Percentiles rank a stretch among this genome's conserved stretches.
These are phyloP conservation scores for Trichoderma sp. DNA, from an alignment of 2,329 filamentous ascomycete species.

Conservation along the genomic window DNA sequence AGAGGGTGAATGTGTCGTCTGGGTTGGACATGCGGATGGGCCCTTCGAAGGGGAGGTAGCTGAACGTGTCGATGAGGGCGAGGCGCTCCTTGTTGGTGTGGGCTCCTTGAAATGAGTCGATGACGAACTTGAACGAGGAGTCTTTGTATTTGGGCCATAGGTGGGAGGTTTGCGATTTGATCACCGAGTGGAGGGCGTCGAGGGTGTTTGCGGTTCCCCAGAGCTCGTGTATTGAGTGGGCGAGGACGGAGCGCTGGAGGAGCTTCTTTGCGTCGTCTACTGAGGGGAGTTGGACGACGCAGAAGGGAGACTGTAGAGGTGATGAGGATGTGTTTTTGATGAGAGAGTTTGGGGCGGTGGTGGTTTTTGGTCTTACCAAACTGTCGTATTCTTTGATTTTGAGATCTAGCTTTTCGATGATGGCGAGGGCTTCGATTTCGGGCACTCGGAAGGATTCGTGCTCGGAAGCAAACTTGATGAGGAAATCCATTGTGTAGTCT, in stretches of 20 bases:
- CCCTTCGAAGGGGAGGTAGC: slow-evolving; percentile 75
- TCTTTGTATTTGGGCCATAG: slow-evolving; percentile 67
- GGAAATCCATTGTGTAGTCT: slow-evolving; percentile 63
- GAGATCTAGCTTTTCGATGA: slow-evolving; percentile 65
- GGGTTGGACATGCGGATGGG: slow-evolving; percentile 74
- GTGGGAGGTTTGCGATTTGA: slow-evolving; percentile 59
- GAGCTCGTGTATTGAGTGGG: slow-evolving; percentile 82
- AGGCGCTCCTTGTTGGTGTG: slow-evolving; percentile 64
- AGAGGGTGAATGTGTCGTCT: slow-evolving; percentile 74
- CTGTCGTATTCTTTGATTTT: slow-evolving; percentile 74
- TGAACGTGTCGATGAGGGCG: slow-evolving; percentile 79
- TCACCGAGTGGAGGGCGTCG: slow-evolving; percentile 65
- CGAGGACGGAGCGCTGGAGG: slow-evolving; percentile 75
- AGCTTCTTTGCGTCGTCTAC: slow-evolving; percentile 65
- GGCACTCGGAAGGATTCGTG: slow-evolving; percentile 89
- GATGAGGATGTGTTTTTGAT: background rate
- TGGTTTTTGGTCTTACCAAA: slow-evolving; percentile 57
- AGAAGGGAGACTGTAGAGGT: slow-evolving; percentile 79
- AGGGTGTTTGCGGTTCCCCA: slow-evolving; percentile 77
- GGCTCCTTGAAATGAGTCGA: slow-evolving; percentile 81
- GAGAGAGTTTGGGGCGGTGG: background rate
- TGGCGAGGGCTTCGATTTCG: slow-evolving; percentile 79
- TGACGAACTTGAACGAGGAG: slow-evolving; percentile 76
- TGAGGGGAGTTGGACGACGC: slow-evolving; percentile 70
- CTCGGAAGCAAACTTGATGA: slow-evolving; percentile 85